Percentiles rank a stretch among this genome's conserved stretches.
These are phyloP conservation scores for Houttuynia cordata DNA, from an alignment of 164 flowering plant genomes.

Conservation along the genomic window DNA sequence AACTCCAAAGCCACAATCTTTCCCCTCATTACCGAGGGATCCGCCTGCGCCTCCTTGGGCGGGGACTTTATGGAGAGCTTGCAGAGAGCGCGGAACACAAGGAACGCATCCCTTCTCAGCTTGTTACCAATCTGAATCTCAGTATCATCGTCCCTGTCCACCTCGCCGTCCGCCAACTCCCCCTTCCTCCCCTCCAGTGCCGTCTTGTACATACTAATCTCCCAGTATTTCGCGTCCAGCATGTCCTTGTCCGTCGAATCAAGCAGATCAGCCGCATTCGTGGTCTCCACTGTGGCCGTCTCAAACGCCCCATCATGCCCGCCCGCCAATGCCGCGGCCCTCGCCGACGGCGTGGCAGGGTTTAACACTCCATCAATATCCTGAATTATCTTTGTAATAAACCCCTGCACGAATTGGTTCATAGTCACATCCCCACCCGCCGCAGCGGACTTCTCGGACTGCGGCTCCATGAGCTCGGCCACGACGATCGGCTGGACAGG, in stretches of 20 bases:
- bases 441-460: slow-evolving; percentile 44
- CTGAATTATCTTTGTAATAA: slow-evolving; percentile 88
- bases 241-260: slow-evolving; percentile 99
- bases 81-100: slow-evolving; percentile 94
- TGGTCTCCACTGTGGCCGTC: slow-evolving; percentile 65
- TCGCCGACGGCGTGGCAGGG: slow-evolving; percentile 35
- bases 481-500: slow-evolving; percentile 97
- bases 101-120: slow-evolving; percentile 90
- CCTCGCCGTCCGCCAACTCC: slow-evolving; percentile 89
- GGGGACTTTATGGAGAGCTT: slow-evolving; percentile 99
- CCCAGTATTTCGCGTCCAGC: slow-evolving; percentile 99
- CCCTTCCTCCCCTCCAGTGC: slow-evolving; percentile 98
- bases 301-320: slow-evolving; percentile 95
- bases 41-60: slow-evolving; percentile 83
- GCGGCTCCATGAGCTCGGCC: slow-evolving; percentile 89
- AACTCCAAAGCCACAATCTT: slow-evolving; percentile 97
- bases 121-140: slow-evolving; percentile 99
- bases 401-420: slow-evolving; percentile 89
- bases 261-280: slow-evolving; percentile 91
- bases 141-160: slow-evolving; percentile 82
- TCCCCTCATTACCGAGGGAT: slow-evolving; percentile 93
- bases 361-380: slow-evolving; percentile 89
- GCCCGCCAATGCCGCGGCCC: slow-evolving; percentile 14
- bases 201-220: slow-evolving; percentile 98
- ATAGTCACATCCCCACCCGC: slow-evolving; percentile 37